Evolutionary conservation across 495 filamentous ascomycete genomes (phyloP).

Genomic region (Bacidia gigantensis): DNA sequence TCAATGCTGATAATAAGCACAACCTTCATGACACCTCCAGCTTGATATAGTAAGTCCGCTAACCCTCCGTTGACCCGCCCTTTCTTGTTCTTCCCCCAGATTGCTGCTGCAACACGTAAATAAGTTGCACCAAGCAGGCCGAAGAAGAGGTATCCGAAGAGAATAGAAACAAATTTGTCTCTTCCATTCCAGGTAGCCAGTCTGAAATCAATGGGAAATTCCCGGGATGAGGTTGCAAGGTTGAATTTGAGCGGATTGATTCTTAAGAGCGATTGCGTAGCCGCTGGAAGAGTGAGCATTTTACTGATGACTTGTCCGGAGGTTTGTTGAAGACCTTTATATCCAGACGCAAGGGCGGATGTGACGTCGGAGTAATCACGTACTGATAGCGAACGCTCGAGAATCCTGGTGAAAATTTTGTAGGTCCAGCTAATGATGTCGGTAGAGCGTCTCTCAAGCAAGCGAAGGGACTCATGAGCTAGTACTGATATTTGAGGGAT

Average conservation of each 20-base stretch:
- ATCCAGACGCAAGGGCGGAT: not conserved
- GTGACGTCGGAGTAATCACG: not conserved
- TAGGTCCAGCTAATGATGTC: not conserved
- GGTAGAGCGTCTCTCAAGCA: conserved; percentile 32
- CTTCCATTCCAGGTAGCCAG: conserved; percentile 63
- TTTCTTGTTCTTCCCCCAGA: conserved; percentile 48
- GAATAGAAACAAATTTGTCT: conserved; percentile 66
- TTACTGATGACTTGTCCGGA: not conserved
- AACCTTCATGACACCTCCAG: conserved; percentile 93
- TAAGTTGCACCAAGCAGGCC: conserved; percentile 64
- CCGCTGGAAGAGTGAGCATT: not conserved
- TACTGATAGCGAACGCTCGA: not conserved
- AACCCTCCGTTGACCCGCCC: conserved; percentile 63
- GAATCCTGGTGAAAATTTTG: not conserved
- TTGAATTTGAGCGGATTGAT: conserved; percentile 25
- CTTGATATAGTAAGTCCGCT: conserved; percentile 78
- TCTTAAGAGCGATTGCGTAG: conserved; percentile 5
- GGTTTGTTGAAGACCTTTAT: not conserved
- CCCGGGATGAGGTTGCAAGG: conserved; percentile 28
- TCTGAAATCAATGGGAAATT: conserved; percentile 37
- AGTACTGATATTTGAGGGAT: conserved; percentile 47
- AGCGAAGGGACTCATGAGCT: conserved; percentile 44
- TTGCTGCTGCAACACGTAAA: conserved; percentile 50
- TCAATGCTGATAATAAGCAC: conserved; percentile 98
- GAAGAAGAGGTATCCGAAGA: conserved; percentile 66